Evolutionary conservation across 139 green algal species (phyloP), one percentile per base, ranked within the genome.

Genomic region (Pleodorina starrii): DNA sequence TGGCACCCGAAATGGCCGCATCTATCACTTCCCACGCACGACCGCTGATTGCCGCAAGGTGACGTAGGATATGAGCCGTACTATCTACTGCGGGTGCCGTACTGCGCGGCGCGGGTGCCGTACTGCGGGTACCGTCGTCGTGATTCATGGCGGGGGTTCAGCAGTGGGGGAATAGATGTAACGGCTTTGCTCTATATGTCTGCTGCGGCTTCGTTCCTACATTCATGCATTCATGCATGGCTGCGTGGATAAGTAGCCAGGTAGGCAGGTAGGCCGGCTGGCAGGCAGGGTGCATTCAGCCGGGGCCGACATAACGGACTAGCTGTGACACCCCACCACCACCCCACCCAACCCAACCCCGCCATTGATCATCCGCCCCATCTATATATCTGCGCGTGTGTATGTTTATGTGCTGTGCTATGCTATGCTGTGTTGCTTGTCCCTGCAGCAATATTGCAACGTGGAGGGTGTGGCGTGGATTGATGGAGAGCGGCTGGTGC

Each of bases 11-110:
- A 42, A 23, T 27, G 84, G 75, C 12, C 69, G 77, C 35, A 66
- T 93, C 44, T 87, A 91, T 50, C 77, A 92, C 84, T 93, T 93
- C 50, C 91, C 91, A 0, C 84, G 91, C 48, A 87, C 90, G 44
- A 38, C 54, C 23, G n/a, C n/a, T n/a, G 76, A 93, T 81, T 93
- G 91, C 78, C 9, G 84, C 7, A 91, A 91, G 84, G 83, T 88
- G 44, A 7, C 21, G 25, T 66, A 32, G 54, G 6, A 25, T 25
- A 21, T 66, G 51, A 60, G n/a, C n/a, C n/a, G n/a, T n/a, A n/a
- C n/a, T n/a, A n/a, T n/a, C n/a, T n/a, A n/a, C n/a, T n/a, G n/a
- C n/a, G n/a, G n/a, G n/a, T n/a, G n/a, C n/a, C n/a, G n/a, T n/a
- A n/a, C n/a, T n/a, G n/a, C n/a, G n/a, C n/a, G n/a, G n/a, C n/a